Evolutionary conservation across 192 early-diverging fungal species (phyloP), one percentile per base, ranked within the genome.

Genomic region (Coemansia sp.): DNA sequence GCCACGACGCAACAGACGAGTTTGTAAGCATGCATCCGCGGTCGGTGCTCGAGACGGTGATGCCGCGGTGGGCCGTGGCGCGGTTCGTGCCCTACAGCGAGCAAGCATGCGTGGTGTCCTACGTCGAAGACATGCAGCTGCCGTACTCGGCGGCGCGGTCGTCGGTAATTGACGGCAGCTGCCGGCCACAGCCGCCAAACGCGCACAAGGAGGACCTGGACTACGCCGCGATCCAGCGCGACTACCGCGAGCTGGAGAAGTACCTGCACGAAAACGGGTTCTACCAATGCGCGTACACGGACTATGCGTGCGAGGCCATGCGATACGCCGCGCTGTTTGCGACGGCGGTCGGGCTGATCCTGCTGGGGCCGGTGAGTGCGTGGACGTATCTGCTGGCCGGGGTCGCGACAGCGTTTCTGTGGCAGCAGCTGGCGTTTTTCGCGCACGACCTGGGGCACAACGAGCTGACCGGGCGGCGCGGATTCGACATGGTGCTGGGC

Each of bases 371-470:
- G 13, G 28, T 29, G 23, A 60, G 54, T 16, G 66, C 56, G 18
- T 75, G 78, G 78, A 69, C 64, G n/a, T 75, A 72, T 46, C 36
- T 76, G 35, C 22, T 55, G n/a, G 72, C 78, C 18, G 85, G 85
- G 7, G 47, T 91, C 25, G 85, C 72, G 36, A 82, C 89, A 18
- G 91, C 85, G 22, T 60, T 82, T 25, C 85, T 93, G 71, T 93
- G 93, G 93, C 93, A 95, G 64, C 96, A 98, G 82, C 67, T 93
- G 35, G 88, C 94, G 19, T 95, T 98, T 70, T 84, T 88, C 46
- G 96, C 92, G 5, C 96, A 98, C 71, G 96, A 98, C 69, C 86
- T 92, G n/a, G 96, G 94, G n/a, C 96, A 98, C 85, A 93, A 87
- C 60, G 91, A 86, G 18, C 90, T 98, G 62, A 90, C 91, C 0